phyloP scores from a whole-genome alignment of 1,284 basidiomycete genomes.

The Gastroboletus turbinatus region DNA sequence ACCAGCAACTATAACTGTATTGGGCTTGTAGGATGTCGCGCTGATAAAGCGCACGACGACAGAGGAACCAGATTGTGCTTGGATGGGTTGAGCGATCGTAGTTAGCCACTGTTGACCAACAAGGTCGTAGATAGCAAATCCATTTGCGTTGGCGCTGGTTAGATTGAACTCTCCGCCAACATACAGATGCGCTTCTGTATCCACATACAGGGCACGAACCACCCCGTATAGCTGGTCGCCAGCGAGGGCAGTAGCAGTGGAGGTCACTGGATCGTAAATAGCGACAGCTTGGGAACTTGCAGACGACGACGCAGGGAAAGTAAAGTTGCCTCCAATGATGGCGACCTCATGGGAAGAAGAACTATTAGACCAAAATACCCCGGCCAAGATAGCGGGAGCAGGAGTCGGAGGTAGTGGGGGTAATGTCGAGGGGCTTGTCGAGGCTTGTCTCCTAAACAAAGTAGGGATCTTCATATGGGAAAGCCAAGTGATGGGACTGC shows the following conservation, averaged over 20 bases:
- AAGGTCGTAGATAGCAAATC: constrained; percentile 79
- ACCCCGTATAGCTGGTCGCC: constrained; percentile 68
- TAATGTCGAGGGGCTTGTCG: constrained; percentile 45
- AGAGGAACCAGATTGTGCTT: constrained; percentile 49
- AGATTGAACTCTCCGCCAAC: constrained; percentile 81
- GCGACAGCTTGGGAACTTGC: constrained; percentile 61
- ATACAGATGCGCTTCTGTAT: constrained; percentile 60
- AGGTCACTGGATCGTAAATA: constrained; percentile 64
- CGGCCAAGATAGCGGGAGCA: constrained; percentile 83
- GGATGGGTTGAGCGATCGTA: constrained; percentile 56
- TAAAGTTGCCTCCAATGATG: constrained; percentile 91
- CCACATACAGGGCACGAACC: constrained; percentile 72
- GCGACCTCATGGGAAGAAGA: constrained; percentile 65
- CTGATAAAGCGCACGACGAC: constrained; percentile 79
- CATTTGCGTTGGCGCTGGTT: constrained; percentile 52
- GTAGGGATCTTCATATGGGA: constrained; percentile 46
- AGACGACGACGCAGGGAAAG: constrained; percentile 51
- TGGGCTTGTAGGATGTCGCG: constrained; percentile 58
- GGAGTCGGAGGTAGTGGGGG: constrained; percentile 55
- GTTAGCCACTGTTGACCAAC: constrained; percentile 57
- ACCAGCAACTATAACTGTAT: constrained; percentile 80
- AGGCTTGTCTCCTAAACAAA: constrained; percentile 55
- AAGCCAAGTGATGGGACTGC: constrained; percentile 48
- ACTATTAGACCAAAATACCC: constrained; percentile 87
- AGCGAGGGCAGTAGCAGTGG: constrained; percentile 54